Base-by-base conservation (phyloP, 495 filamentous ascomycete species). In the Aspergillus wentii region DNA sequence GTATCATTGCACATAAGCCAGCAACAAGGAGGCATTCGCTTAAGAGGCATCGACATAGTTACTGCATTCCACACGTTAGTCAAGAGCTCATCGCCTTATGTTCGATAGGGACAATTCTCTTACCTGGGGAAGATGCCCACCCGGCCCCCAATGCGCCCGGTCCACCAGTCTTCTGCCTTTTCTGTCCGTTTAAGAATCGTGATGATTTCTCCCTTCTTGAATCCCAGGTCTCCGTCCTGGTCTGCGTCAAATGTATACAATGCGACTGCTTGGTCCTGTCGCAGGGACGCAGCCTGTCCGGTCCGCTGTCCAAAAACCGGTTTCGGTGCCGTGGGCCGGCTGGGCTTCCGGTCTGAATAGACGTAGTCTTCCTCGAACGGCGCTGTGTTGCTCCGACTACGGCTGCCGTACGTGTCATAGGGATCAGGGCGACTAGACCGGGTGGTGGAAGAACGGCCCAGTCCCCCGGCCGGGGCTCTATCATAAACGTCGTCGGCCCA, bases 151-250 rank as follows among this genome's bases (percentile, higher is more conserved):
- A 85, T 76, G 35, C 72, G 68, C 18, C 80, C 80, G 21, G 80
- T 85, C 68, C 68, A 86, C 89, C 89, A 96, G 78, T 91, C 94
- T 59, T 95, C 89, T 8, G 80, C 82, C 43, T 84, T 83, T 0
- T 98, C 87, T n/a, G 92, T 96, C 56, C 86, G 84, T 68, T 98
- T 97, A 14, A 91, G 62, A 39, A 98, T 92, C n/a, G 90, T 96
- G 46, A 98, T 95, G 33, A 97, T 66, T 22, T 98, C 92, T 14
- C 92, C 92, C 70, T 98, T 97, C 71, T 94, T 94, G 71, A 97
- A 97, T 0, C 81, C 85, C 41, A 98, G 61, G 57, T 98, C 92
- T 16, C 92, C 92, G 0, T 85, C 79, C 52, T 98, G 90, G 52
- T 95, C 90, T 3, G 88, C 80, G 44, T 96, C 90, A 58, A 97